A percentile compares a stretch with the other conserved stretches of the same genome.
phyloP scores from a whole-genome alignment of 1,284 basidiomycete genomes.

The Ceratobasidium theobromae region DNA sequence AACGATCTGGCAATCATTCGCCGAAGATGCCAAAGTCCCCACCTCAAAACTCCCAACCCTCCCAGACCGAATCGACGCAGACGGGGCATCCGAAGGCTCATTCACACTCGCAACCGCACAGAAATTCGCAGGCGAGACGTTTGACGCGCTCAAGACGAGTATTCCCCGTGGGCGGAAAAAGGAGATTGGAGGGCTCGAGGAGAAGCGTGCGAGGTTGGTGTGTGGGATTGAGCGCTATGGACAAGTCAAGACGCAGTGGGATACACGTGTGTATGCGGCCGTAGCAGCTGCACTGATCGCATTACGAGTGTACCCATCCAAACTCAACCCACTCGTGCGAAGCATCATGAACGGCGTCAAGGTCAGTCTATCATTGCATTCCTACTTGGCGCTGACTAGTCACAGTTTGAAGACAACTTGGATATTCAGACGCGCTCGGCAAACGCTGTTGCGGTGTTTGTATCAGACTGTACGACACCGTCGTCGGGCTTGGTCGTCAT shows the following conservation, averaged over 20 bases:
- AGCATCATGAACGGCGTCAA: constrained; percentile 98
- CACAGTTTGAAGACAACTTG: constrained; percentile 83
- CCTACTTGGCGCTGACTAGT: constrained; percentile 1
- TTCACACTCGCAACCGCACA: constrained; percentile 86
- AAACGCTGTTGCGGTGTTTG: constrained; percentile 80
- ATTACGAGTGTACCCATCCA: constrained; percentile 80
- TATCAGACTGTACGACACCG: constrained; percentile 77
- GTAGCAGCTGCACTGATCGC: constrained; percentile 91
- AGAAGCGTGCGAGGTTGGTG: constrained; percentile 73
- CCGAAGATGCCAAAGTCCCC: constrained; percentile 82
- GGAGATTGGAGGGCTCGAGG: constrained; percentile 72
- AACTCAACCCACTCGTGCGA: constrained; percentile 95
- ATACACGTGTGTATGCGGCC: constrained; percentile 83
- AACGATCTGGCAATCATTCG: constrained; percentile 78
- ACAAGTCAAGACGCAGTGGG: constrained; percentile 83
- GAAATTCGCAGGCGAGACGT: constrained; percentile 68
- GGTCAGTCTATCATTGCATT: constrained; percentile 49
- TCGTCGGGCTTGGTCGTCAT: constrained; percentile 50
- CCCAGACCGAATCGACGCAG: constrained; percentile 72
- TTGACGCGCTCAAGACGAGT: constrained; percentile 71
- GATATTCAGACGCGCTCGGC: constrained; percentile 92
- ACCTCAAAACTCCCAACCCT: constrained; percentile 77
- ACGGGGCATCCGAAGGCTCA: constrained; percentile 60
- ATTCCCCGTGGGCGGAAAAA: constrained; percentile 76
- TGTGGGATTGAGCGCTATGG: constrained; percentile 81